These are phyloP conservation scores for Hericium rajendrae DNA, from an alignment of 768 basidiomycete genomes.

Conservation along the genomic window DNA sequence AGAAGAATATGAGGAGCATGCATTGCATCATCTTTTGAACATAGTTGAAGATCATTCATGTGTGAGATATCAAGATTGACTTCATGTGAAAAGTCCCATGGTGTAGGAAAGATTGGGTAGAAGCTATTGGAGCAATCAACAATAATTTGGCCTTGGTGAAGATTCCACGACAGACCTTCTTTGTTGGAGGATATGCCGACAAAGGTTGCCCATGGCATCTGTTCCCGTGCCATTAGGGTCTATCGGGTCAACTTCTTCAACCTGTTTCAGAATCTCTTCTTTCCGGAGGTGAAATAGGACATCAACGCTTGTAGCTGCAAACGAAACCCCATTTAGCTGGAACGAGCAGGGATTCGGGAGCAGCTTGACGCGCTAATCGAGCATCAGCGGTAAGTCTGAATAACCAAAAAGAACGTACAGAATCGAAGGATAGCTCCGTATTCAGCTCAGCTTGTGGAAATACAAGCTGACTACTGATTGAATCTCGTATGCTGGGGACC, in stretches of 20 bases:
- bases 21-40: slow-evolving; percentile 25
- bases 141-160: background rate
- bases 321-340: slow-evolving; percentile 72
- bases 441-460: slow-evolving; percentile 73
- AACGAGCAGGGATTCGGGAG: slow-evolving; percentile 86
- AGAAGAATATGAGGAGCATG: slow-evolving; percentile 77
- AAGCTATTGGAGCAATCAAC: slow-evolving; percentile 45
- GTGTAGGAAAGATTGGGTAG: slow-evolving; percentile 90
- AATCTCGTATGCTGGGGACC: slow-evolving; percentile 75
- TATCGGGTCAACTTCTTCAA: slow-evolving; percentile 43
- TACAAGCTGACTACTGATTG: slow-evolving; percentile 69
- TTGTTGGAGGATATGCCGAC: slow-evolving; percentile 78
- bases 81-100: slow-evolving; percentile 61
- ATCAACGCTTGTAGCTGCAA: slow-evolving; percentile 80
- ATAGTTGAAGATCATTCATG: slow-evolving; percentile 35
- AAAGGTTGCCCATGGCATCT: slow-evolving; percentile 75
- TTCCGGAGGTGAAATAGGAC: slow-evolving; percentile 81
- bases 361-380: slow-evolving; percentile 55
- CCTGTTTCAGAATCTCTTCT: slow-evolving; percentile 68
- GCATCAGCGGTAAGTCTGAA: background rate
- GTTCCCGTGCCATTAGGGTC: slow-evolving; percentile 33
- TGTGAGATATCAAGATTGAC: slow-evolving; percentile 90
- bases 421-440: slow-evolving; percentile 33
- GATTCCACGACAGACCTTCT: slow-evolving; percentile 46
- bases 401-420: slow-evolving; percentile 31